Evolutionary conservation across 345 rosid species (phyloP).

Genomic region (Acer campestre): DNA sequence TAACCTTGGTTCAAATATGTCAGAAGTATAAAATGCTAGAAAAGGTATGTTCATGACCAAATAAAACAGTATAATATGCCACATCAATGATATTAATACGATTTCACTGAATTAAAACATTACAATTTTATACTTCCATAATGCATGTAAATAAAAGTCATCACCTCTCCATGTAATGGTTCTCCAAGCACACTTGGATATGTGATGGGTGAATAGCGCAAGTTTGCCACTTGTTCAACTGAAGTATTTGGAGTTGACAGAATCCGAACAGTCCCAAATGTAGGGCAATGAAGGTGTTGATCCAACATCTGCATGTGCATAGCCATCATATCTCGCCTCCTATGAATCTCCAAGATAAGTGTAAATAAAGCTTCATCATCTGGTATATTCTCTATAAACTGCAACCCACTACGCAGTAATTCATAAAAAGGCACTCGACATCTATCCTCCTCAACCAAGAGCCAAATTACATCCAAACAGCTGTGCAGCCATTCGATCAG

Average conservation of each 20-base stretch:
- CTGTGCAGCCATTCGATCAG: conserved; percentile 83
- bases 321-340: conserved; percentile 98
- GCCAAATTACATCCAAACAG: conserved; percentile 94
- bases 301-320: conserved; percentile 98
- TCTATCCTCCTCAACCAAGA: conserved; percentile 82
- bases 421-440: conserved; percentile 96
- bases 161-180: conserved; percentile 96
- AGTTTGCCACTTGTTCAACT: conserved; percentile 67
- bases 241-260: conserved; percentile 67
- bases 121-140: neutral
- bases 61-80: neutral
- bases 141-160: conserved; percentile 20
- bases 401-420: conserved; percentile 85
- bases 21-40: neutral
- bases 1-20: neutral
- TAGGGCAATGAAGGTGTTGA: conserved; percentile 96
- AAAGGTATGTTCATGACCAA: neutral
- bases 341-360: conserved; percentile 88
- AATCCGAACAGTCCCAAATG: conserved; percentile 93
- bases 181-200: conserved; percentile 99
- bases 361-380: conserved; percentile 97
- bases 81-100: neutral
- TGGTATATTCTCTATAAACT: conserved; percentile 93
- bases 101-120: neutral
- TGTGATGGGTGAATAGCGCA: conserved; percentile 89